phyloP scores from a whole-genome alignment of 2,329 filamentous ascomycete genomes.

The Colletotrichum navitas region DNA sequence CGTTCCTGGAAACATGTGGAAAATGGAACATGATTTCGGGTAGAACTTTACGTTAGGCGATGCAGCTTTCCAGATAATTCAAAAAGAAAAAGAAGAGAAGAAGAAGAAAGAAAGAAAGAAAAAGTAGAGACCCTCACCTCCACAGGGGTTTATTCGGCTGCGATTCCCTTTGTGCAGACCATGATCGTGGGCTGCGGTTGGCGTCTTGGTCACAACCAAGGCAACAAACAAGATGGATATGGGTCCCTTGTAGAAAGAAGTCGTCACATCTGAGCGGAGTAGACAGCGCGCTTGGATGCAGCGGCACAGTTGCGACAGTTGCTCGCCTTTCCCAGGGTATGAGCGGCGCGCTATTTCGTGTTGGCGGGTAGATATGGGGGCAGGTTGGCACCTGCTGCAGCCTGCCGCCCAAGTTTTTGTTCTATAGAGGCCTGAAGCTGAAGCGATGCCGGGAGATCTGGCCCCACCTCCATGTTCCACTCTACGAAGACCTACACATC shows the following conservation, averaged over 20 bases:
- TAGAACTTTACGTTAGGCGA: background rate
- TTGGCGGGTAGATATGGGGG: constrained; percentile 8
- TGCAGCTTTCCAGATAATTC: background rate
- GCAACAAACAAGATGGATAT: constrained; percentile 17
- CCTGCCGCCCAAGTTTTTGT: background rate
- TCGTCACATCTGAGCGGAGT: constrained; percentile 28
- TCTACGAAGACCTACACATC: background rate
- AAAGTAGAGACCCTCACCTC: background rate
- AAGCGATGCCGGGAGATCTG: constrained; percentile 24
- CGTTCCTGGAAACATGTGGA: background rate
- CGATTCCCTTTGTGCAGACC: background rate
- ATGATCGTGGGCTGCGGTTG: constrained; percentile 8
- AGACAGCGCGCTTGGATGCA: constrained; percentile 35
- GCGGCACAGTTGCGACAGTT: constrained; percentile 5
- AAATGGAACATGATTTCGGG: background rate
- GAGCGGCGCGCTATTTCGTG: background rate
- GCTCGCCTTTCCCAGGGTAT: background rate
- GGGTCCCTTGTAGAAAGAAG: constrained; percentile 25
- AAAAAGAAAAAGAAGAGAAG: background rate
- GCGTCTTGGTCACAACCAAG: background rate
- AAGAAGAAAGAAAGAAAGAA: background rate
- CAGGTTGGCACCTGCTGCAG: background rate
- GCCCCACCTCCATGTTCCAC: constrained; percentile 11
- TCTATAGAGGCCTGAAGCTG: constrained; percentile 17
- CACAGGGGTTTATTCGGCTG: background rate